Base-by-base conservation (phyloP, 495 filamentous ascomycete species). In the Zalerion maritima region DNA sequence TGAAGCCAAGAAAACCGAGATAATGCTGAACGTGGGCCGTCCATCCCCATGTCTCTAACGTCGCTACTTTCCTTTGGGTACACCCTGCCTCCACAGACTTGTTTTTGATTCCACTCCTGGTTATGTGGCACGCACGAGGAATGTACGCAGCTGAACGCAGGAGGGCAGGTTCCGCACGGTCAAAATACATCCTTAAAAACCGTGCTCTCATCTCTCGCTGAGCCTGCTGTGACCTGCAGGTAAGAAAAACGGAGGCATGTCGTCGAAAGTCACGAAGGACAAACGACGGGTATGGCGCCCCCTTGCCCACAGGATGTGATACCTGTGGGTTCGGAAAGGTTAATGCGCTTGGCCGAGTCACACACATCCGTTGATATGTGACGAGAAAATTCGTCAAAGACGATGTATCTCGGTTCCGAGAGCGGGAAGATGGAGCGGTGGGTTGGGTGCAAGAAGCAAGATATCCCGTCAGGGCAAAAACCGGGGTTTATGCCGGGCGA, bases 151-250 rank as follows among this genome's bases (percentile, higher is more conserved):
- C n/a, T n/a, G n/a, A n/a, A n/a, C n/a, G n/a, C 45, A 50, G 69
- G 67, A 68, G 72, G 74, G 75, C 71, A 54, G 50, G 62, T 47
- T 49, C 38, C 60, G 54, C 69, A 63, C 78, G 78, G 57, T 71
- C 77, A 82, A 84, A 84, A 67, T 61, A 73, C 79, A 71, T 84
- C 78, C 63, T 55, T 51, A 82, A 87, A 87, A 85, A 72, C 63
- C 79, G 79, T 65, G 53, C 55, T 64, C 14, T 64, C 59, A 46
- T 65, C 59, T 60, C 54, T 45, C 26, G n/a, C n/a, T n/a, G n/a
- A n/a, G n/a, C n/a, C 30, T 29, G 34, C 44, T 44, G 38, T 55
- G 62, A 61, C 47, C 59, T 35, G 35, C 42, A 23, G 49, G 41
- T 31, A 49, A 48, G 40, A 47, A 26, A 40, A 37, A 17, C 17